A percentile compares a stretch with the other conserved stretches of the same genome.
These are phyloP conservation scores for Saksenaea oblongispora DNA, from an alignment of 371 early-diverging fungal genomes.

Conservation along the genomic window DNA sequence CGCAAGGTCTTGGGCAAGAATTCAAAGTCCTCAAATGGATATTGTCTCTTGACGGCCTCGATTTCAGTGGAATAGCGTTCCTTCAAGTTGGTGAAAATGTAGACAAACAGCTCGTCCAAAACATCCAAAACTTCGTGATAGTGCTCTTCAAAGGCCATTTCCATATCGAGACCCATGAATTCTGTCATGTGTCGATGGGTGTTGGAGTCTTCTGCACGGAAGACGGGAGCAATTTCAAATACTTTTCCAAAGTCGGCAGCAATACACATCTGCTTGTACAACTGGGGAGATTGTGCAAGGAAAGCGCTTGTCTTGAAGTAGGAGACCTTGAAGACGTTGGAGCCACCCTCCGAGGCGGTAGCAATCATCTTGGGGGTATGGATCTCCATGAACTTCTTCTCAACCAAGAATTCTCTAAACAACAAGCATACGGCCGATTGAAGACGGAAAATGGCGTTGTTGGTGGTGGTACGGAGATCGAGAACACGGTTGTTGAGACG, in stretches of 20 bases:
- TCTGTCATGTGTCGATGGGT: conserved; percentile 99
- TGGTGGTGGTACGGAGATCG: conserved; percentile 96
- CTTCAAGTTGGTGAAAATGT: conserved; percentile 90
- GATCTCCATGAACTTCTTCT: conserved; percentile 94
- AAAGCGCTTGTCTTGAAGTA: conserved; percentile 97
- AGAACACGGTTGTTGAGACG: conserved; percentile 97
- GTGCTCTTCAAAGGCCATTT: conserved; percentile 98
- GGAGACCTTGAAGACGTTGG: conserved; percentile 96
- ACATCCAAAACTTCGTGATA: conserved; percentile 96
- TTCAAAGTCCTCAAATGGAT: conserved; percentile 91
- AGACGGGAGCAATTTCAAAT: conserved; percentile 99
- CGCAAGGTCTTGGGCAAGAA: conserved; percentile 88
- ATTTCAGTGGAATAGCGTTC: conserved; percentile 84
- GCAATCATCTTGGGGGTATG: conserved; percentile 99
- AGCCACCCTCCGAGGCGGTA: conserved; percentile 98
- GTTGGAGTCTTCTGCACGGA: conserved; percentile 99
- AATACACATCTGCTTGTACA: conserved; percentile 99
- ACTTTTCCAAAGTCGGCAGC: conserved; percentile 98
- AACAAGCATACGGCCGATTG: conserved; percentile 93
- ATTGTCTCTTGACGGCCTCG: conserved; percentile 88
- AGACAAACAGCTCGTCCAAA: conserved; percentile 91
- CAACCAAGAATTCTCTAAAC: conserved; percentile 93
- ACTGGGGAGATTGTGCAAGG: conserved; percentile 99
- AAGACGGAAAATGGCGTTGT: conserved; percentile 98
- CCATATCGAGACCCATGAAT: conserved; percentile 99